Conservation (phyloP, 1,139 yeast species). For the Sugiyamaella novakii region DNA sequence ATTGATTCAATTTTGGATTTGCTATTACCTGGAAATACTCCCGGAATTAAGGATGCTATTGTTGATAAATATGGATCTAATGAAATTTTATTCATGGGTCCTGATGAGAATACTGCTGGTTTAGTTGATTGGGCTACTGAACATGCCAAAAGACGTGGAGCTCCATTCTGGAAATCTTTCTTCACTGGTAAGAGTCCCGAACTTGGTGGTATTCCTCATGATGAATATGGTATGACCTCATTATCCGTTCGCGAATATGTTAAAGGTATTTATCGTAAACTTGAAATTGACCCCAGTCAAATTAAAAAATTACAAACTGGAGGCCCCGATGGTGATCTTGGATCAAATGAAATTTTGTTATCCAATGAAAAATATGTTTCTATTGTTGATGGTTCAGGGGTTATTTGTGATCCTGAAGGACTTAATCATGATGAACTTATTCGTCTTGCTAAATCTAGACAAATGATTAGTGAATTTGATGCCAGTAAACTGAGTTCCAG, state of each 20-base stretch:
- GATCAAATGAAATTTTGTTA: conserved; percentile 88
- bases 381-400: conserved; percentile 95
- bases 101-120: conserved; percentile 97
- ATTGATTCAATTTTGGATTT: conserved; percentile 89
- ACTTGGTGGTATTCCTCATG: conserved; percentile 98
- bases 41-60: conserved; percentile 80
- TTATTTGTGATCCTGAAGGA: conserved; percentile 88
- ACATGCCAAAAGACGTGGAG: conserved; percentile 91
- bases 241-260: conserved; percentile 92
- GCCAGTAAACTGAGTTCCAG: conserved; percentile 61
- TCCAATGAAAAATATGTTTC: conserved; percentile 87
- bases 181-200: conserved; percentile 93
- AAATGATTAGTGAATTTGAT: conserved; percentile 75
- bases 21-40: conserved; percentile 67
- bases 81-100: conserved; percentile 95
- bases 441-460: conserved; percentile 76
- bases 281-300: conserved; percentile 58
- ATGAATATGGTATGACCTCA: conserved; percentile 97
- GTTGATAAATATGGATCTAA: conserved; percentile 82
- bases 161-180: conserved; percentile 99
- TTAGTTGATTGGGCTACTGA: conserved; percentile 98
- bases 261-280: conserved; percentile 81
- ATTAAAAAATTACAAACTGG: conserved; percentile 92
- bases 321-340: conserved; percentile 98
- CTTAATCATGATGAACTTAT: conserved; percentile 75